A percentile compares a stretch with the other conserved stretches of the same genome.
Conservation (phyloP, 768 basidiomycete genomes). For the Boletales sp. region DNA sequence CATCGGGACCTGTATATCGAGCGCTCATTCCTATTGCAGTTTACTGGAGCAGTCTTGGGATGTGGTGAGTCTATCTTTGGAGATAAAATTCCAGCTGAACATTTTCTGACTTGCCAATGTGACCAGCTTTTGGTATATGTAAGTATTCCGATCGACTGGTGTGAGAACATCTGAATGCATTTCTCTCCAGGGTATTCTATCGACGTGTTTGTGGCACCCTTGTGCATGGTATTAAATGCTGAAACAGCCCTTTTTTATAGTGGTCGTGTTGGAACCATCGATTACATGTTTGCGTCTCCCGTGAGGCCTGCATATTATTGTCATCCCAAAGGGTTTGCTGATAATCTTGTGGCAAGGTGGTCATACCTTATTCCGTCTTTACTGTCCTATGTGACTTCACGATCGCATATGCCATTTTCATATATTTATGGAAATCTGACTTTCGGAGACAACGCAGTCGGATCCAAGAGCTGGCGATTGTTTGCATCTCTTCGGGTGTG, state of each 20-base stretch:
- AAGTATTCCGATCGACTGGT: background rate
- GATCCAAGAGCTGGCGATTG: constrained; percentile 8
- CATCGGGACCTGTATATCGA: background rate
- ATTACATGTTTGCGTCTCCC: background rate
- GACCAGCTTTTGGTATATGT: constrained; percentile 6
- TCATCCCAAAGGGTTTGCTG: background rate
- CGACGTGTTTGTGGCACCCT: constrained; percentile 1
- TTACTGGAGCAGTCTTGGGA: background rate
- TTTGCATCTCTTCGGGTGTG: constrained; percentile 10
- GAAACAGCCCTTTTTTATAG: background rate
- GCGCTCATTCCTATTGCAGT: constrained; percentile 3
- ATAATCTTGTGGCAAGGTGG: background rate
- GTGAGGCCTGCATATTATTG: constrained; percentile 3
- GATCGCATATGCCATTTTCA: constrained; percentile 5
- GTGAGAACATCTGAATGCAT: background rate
- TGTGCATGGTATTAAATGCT: background rate
- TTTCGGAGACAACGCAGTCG: constrained; percentile 3
- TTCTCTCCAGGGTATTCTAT: background rate
- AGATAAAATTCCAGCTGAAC: background rate
- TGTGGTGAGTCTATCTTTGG: constrained; percentile 1
- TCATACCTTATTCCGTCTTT: background rate
- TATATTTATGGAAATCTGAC: constrained; percentile 16
- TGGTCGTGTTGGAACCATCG: background rate
- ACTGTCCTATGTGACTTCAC: background rate
- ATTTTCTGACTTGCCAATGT: background rate